Evolutionary conservation across 768 basidiomycete genomes (phyloP), one percentile per base, ranked within the genome.

Genomic region (Psilocybe subaeruginosa): DNA sequence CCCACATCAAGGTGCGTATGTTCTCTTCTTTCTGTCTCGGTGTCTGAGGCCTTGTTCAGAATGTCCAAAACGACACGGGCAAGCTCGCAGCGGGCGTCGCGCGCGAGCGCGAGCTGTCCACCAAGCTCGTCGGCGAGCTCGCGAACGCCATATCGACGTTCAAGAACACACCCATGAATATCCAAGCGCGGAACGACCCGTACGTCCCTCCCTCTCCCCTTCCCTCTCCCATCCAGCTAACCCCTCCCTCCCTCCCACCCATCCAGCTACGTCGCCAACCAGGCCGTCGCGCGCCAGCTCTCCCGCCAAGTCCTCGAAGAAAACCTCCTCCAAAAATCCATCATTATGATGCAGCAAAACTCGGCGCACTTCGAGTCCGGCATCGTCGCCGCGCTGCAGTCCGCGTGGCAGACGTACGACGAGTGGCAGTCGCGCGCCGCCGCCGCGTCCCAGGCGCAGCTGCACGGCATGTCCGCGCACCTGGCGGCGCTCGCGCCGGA

Each of bases 321-420:
- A 77, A 99, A 99, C 72, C 88, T 95, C 0, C 87, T 99, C 12
- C 97, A 99, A 77, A 99, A 99, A 74, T 93, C 91, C 2, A 92
- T 98, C 69, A 89, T 99, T 70, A 96, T 99, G 74, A 98, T 97
- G 87, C 97, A 99, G 69, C 95, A 96, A 66, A 97, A 97, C 73
- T 92, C 90, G 14, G 97, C 96, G 19, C 90, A 96, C 72, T 99
- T 99, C 68, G 97, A 99, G 75, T 92, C 94, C 66, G 96, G 95
- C 55, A 93, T 99, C 68, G 94, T 99, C 29, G 91, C 93, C 61
- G 88, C 94, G 2, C 85, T 99, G 63, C 95, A 99, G 74, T 95
- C 94, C 17, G 95, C 97, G 0, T 99, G 97, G 97, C 86, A 90
- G 59, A 99, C 97, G 0, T 99, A 91, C 71, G 93, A 96, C 68